Conservation (phyloP, 805 yeast genomes). For the Torulaspora quercuum region DNA sequence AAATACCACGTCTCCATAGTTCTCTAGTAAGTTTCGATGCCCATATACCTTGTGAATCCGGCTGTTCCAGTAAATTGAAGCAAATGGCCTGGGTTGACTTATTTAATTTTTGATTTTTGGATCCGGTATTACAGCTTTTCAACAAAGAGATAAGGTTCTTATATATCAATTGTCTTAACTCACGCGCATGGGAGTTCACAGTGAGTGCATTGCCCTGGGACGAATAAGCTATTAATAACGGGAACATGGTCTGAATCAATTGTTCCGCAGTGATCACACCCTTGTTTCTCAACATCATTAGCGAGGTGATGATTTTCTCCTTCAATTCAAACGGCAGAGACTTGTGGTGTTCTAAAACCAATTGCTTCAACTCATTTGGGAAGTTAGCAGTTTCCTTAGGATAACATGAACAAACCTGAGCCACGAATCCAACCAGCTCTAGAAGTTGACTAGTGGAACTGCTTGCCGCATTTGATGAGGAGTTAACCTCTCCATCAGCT, state of each 20-base stretch:
- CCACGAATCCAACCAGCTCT: slow-evolving; percentile 83
- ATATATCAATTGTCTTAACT: slow-evolving; percentile 78
- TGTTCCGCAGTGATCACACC: slow-evolving; percentile 73
- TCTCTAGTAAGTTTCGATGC: slow-evolving; percentile 94
- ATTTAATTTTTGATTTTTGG: slow-evolving; percentile 85
- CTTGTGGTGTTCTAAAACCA: slow-evolving; percentile 72
- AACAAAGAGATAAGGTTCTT: slow-evolving; percentile 71
- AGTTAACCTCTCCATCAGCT: slow-evolving; percentile 47
- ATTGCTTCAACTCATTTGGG: slow-evolving; percentile 71
- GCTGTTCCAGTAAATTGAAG: slow-evolving; percentile 77
- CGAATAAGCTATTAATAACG: slow-evolving; percentile 67
- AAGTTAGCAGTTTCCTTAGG: slow-evolving; percentile 83
- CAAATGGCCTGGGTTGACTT: slow-evolving; percentile 87
- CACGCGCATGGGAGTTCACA: slow-evolving; percentile 66
- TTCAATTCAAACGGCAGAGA: slow-evolving; percentile 79
- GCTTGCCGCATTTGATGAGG: slow-evolving; percentile 22
- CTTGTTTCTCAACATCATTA: slow-evolving; percentile 87
- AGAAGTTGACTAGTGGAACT: slow-evolving; percentile 50
- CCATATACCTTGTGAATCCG: slow-evolving; percentile 86
- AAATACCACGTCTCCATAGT: slow-evolving; percentile 94
- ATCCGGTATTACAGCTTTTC: slow-evolving; percentile 80
- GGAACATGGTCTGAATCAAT: slow-evolving; percentile 83
- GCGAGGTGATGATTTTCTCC: slow-evolving; percentile 85
- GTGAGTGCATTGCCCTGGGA: slow-evolving; percentile 44
- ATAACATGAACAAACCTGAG: slow-evolving; percentile 87